phyloP scores from a whole-genome alignment of 2,329 filamentous ascomycete genomes.

The Hypoxylon sp. region DNA sequence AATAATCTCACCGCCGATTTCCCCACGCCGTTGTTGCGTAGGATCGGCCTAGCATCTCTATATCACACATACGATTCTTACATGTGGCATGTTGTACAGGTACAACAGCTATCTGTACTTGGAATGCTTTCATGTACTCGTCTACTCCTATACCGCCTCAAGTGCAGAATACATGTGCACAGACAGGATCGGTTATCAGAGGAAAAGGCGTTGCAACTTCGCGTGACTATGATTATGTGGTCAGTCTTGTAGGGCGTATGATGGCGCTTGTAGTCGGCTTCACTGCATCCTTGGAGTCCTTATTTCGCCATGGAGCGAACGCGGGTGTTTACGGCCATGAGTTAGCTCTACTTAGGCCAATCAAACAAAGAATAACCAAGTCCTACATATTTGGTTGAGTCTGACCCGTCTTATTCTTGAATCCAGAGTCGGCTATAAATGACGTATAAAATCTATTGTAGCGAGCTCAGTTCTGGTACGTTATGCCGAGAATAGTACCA shows the following conservation, averaged over 20 bases:
- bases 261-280: conserved; percentile 34
- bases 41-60: conserved; percentile 8
- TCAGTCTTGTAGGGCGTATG: conserved; percentile 3
- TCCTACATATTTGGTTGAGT: neutral
- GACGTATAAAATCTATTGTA: neutral
- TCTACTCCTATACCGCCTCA: conserved; percentile 11
- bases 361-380: conserved; percentile 1
- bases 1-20: conserved; percentile 36
- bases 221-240: conserved; percentile 19
- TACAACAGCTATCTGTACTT: conserved; percentile 10
- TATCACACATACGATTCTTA: neutral
- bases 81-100: neutral
- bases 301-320: conserved; percentile 13
- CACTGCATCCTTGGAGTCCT: too few relatives aligned
- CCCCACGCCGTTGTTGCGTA: conserved; percentile 14
- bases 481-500: conserved; percentile 3
- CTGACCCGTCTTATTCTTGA: neutral
- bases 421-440: conserved; percentile 3
- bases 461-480: neutral
- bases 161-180: too few relatives aligned
- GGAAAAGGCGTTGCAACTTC: conserved; percentile 21
- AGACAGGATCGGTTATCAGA: conserved; percentile 10
- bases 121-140: neutral
- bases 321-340: conserved; percentile 2
- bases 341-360: conserved; percentile 4